These are phyloP conservation scores for Saccharomycopsis oosterbeekiorum DNA, from an alignment of 805 yeast species.

Conservation along the genomic window DNA sequence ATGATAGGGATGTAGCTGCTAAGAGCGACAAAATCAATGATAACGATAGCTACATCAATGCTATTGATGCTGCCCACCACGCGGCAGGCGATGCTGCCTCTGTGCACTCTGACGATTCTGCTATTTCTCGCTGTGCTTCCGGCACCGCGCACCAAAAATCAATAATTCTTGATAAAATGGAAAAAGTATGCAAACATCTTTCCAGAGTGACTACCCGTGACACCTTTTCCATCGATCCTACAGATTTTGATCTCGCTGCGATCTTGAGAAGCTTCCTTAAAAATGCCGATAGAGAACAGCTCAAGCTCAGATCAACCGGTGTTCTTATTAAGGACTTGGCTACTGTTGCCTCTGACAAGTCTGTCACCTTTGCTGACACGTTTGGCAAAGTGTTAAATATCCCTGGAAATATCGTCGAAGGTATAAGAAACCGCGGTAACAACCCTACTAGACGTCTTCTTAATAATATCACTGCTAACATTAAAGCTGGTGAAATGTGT, in stretches of 20 bases:
- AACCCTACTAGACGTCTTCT: conserved; percentile 27
- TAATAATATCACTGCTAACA: conserved; percentile 33
- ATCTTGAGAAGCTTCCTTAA: conserved; percentile 30
- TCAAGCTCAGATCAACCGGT: conserved; percentile 27
- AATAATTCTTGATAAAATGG: conserved; percentile 5
- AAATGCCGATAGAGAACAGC: conserved; percentile 7
- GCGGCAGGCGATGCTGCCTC: no score
- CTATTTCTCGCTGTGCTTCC: neutral
- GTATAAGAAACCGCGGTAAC: conserved; percentile 23
- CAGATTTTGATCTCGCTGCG: conserved; percentile 33
- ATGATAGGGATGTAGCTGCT: neutral
- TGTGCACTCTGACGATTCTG: neutral
- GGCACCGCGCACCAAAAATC: neutral
- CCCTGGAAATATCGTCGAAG: conserved; percentile 9
- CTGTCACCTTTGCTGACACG: conserved; percentile 42
- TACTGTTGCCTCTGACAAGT: conserved; percentile 41
- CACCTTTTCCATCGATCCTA: conserved; percentile 24
- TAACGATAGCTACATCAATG: neutral
- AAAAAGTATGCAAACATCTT: conserved; percentile 8
- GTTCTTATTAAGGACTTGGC: conserved; percentile 36
- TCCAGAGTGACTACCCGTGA: conserved; percentile 15
- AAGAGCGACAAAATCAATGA: neutral
- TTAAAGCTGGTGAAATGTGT: conserved; percentile 42
- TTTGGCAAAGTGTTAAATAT: conserved; percentile 23
- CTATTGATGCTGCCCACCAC: no score